Evolutionary conservation across 2,329 filamentous ascomycete genomes (phyloP), one percentile per base, ranked within the genome.

Genomic region (Nothomitra cinnamomea): DNA sequence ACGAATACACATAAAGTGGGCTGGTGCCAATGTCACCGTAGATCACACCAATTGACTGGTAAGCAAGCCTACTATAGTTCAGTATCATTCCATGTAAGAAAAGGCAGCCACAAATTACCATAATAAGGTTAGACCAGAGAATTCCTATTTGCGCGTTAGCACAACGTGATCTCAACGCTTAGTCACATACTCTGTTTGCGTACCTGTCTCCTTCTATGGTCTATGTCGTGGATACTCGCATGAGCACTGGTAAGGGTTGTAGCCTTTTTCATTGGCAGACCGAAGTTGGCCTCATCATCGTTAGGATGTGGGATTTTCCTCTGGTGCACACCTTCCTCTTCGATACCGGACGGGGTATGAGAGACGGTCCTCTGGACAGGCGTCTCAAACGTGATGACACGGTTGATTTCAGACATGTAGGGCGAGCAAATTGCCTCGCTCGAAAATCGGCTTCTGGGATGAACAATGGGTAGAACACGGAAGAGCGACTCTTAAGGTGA

Each of bases 1-100:
- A 80, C 17, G 80, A 83, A 64, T 70, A 85, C 17, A 85, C 81
- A 60, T 85, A 85, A 17, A 85, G 75, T n/a, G 80, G 80, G 56
- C 74, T 78, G 0, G 69, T 75, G 54, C 80, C 81, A 60, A 84
- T 83, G 58, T 85, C 81, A 22, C 81, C 81, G 57, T 85, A 84
- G 51, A 84, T 83, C 41, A 82, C 78, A 51, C 81, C 80, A 28
- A 74, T 76, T 2, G 75, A 78, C 64, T 83, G 79, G 61, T 82
- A 83, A 22, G 79, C 75, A 43, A 82, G 70, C 73, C 76, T 40
- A 63, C 12, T 43, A 24, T 28, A n/a, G n/a, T 48, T 53, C 22
- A 43, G 28, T 13, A 41, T 43, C 38, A 13, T 38, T 19, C 22
- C n/a, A 8, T n/a, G 25, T 22, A 19, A 17, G 15, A 22, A n/a